Percentiles rank a stretch among this genome's conserved stretches.
Evolutionary conservation across 129 eudicot species (phyloP).

Genomic region (Helichrysum umbraculigerum): DNA sequence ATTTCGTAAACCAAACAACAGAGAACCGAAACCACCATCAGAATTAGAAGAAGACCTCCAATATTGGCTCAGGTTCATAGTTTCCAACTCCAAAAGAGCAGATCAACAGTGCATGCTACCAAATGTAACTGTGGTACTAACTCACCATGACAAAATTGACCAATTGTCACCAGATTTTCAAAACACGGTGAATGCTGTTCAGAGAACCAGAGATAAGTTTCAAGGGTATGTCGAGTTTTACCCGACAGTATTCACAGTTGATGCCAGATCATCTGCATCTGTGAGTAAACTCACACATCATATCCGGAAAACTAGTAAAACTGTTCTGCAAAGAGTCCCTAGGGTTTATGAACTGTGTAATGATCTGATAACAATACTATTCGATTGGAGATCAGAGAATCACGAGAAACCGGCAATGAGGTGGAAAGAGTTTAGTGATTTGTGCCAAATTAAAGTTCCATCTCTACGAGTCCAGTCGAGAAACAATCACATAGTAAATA

Average conservation of each 20-base stretch:
- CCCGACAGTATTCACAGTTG: constrained; percentile 83
- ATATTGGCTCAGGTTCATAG: constrained; percentile 91
- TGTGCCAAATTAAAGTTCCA: constrained; percentile 78
- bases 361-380: constrained; percentile 54
- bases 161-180: constrained; percentile 47
- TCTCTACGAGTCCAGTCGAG: constrained; percentile 71
- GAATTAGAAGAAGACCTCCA: constrained; percentile 84
- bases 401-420: constrained; percentile 68
- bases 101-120: constrained; percentile 87
- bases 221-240: constrained; percentile 69
- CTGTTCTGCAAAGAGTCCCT: constrained; percentile 72
- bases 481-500: constrained; percentile 46
- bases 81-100: constrained; percentile 76
- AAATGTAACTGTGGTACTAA: constrained; percentile 75
- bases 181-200: constrained; percentile 47
- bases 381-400: constrained; percentile 74
- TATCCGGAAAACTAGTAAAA: constrained; percentile 65
- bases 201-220: constrained; percentile 63
- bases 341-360: constrained; percentile 81
- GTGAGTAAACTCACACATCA: constrained; percentile 91
- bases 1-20: constrained; percentile 63
- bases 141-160: constrained; percentile 75
- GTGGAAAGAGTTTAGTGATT: constrained; percentile 74
- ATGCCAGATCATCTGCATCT: constrained; percentile 79
- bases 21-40: constrained; percentile 55